A percentile compares a stretch with the other conserved stretches of the same genome.
Conservation (phyloP, 108 stramenopile species). For the Fistulifera pelliculosa region DNA sequence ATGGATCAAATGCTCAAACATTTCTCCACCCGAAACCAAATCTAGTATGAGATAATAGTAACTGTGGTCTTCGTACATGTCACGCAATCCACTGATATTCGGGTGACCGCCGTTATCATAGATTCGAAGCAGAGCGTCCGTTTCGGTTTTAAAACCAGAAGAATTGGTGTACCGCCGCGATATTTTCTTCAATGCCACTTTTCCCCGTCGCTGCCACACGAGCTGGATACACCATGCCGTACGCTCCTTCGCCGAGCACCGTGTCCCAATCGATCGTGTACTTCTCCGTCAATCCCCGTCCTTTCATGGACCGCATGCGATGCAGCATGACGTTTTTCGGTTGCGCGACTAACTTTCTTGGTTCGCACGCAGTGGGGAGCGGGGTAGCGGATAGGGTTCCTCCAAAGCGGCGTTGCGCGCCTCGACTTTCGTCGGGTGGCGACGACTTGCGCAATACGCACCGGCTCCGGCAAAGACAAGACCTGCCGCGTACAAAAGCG, state of each 20-base stretch:
- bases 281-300: constrained; percentile 37
- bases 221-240: constrained; percentile 69
- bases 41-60: constrained; percentile 72
- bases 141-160: constrained; percentile 32
- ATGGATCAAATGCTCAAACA: constrained; percentile 82
- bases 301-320: constrained; percentile 26
- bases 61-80: constrained; percentile 49
- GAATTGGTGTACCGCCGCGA: constrained; percentile 34
- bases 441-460: no score
- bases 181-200: constrained; percentile 53
- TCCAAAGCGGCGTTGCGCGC: no score
- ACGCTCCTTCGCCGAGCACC: constrained; percentile 75
- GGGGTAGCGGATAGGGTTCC: no score
- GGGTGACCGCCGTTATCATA: constrained; percentile 61
- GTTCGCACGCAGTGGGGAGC: background rate
- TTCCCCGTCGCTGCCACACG: constrained; percentile 50
- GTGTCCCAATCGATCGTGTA: constrained; percentile 73
- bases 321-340: constrained; percentile 43
- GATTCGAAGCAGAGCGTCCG: constrained; percentile 45
- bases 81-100: constrained; percentile 52
- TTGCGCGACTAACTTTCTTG: background rate
- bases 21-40: constrained; percentile 72
- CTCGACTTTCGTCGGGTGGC: no score
- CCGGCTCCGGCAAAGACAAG: no score
- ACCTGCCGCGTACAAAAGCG: no score